Base-by-base conservation (phyloP, 2,329 filamentous ascomycete species). In the Colletotrichum orchidophilum region DNA sequence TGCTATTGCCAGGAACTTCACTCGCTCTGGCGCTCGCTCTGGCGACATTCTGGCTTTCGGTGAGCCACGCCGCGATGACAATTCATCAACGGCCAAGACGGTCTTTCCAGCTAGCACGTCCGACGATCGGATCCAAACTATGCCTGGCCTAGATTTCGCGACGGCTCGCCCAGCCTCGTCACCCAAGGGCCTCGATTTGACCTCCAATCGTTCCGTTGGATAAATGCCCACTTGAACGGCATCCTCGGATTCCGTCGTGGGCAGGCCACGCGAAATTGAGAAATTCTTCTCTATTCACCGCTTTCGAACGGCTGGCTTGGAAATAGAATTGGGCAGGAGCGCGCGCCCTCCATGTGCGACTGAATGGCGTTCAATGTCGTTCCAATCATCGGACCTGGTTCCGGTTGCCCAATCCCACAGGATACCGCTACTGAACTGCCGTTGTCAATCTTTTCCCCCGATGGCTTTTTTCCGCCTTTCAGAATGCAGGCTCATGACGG, bases 361-460 rank as follows among this genome's bases (percentile, higher is more conserved):
- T 42, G 52, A 46, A 57, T 68, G 66, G 60, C 53, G 42, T 15
- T 59, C 49, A 24, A 31, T 21, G 42, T 53, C 52, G 42, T 42
- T 46, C 42, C 26, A 53, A 46, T 21, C 13, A 33, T 53, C 53
- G 53, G 66, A 64, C 53, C 15, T 53, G 21, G 33, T 58, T 64
- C 66, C 66, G 66, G 26, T 53, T 31, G 18, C 52, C 66, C 52
- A 53, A 69, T 69, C 53, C 61, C 35, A 52, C 21, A 53, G 31
- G 15, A 65, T 42, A 24, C 18, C 60, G 60, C 42, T 18, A 35
- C 29, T 42, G 53, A 50, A 65, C 39, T 65, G 33, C 42, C 61
- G 35, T 57, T 64, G 66, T n/a, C 26, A 58, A 63, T 54, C 60
- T 39, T 54, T 63, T 50, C 21, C 58, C 12, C 15, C 24, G 15